A percentile compares a stretch with the other conserved stretches of the same genome.
phyloP scores from a whole-genome alignment of 83 land plant species.

The Picea engelmannii region DNA sequence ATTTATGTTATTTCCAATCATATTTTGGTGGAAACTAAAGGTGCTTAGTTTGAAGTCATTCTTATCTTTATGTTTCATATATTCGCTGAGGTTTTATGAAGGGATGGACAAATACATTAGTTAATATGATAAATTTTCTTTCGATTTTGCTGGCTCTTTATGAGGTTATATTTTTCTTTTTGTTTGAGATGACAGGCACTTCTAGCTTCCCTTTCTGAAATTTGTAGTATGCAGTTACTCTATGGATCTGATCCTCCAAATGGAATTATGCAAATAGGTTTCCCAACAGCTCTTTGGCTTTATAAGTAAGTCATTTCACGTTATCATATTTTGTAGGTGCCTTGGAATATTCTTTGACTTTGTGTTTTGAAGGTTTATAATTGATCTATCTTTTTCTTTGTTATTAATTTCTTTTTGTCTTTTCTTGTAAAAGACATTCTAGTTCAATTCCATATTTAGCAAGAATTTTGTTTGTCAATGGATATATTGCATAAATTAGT shows the following conservation, averaged over 20 bases:
- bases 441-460: neutral
- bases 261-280: conserved; percentile 86
- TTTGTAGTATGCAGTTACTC: conserved; percentile 76
- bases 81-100: neutral
- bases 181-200: conserved; percentile 47
- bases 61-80: neutral
- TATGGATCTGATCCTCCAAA: conserved; percentile 58
- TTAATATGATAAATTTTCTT: neutral
- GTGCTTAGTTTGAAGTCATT: no score
- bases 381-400: neutral
- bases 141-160: neutral
- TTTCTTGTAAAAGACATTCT: neutral
- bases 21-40: neutral
- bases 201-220: conserved; percentile 84
- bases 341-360: neutral
- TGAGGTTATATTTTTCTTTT: neutral
- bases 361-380: neutral
- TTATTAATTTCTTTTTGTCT: neutral
- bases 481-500: neutral
- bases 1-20: neutral
- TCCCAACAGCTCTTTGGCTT: conserved; percentile 80
- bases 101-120: neutral
- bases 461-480: neutral
- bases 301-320: conserved; percentile 55
- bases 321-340: no score